These are phyloP conservation scores for Sphaceloma murrayae DNA, from an alignment of 2,329 filamentous ascomycete species.

Conservation along the genomic window DNA sequence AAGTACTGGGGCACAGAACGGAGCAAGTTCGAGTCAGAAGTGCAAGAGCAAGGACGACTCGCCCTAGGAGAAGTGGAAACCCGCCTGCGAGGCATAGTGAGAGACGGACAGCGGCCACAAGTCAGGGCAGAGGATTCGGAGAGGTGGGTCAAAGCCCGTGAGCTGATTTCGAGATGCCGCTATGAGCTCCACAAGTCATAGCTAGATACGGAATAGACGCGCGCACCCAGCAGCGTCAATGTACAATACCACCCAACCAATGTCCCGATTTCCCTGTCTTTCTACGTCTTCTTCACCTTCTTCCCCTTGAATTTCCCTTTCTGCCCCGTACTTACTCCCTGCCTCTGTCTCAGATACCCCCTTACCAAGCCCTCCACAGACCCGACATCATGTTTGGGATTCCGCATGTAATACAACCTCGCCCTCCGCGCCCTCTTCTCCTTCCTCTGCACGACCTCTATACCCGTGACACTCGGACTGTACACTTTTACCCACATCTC, in stretches of 20 bases:
- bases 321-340: conserved; percentile 25
- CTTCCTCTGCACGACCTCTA: conserved; percentile 85
- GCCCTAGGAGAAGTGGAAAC: conserved; percentile 47
- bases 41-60: conserved; percentile 49
- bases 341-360: conserved; percentile 50
- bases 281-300: conserved; percentile 9
- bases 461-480: conserved; percentile 75
- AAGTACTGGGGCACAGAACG: conserved; percentile 48
- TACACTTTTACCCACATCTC: conserved; percentile 99
- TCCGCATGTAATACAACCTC: conserved; percentile 80
- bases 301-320: conserved; percentile 16
- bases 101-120: conserved; percentile 33
- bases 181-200: conserved; percentile 7
- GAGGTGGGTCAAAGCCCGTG: conserved; percentile 35
- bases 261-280: not conserved
- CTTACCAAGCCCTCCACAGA: conserved; percentile 72
- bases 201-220: too few species aligned
- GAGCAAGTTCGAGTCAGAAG: conserved; percentile 41
- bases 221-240: not conserved
- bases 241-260: conserved; percentile 3
- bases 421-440: conserved; percentile 79
- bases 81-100: conserved; percentile 38
- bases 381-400: conserved; percentile 78
- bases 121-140: conserved; percentile 29
- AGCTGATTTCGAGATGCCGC: conserved; percentile 19